phyloP scores from a whole-genome alignment of 805 yeast genomes.

The Candida saitoana region DNA sequence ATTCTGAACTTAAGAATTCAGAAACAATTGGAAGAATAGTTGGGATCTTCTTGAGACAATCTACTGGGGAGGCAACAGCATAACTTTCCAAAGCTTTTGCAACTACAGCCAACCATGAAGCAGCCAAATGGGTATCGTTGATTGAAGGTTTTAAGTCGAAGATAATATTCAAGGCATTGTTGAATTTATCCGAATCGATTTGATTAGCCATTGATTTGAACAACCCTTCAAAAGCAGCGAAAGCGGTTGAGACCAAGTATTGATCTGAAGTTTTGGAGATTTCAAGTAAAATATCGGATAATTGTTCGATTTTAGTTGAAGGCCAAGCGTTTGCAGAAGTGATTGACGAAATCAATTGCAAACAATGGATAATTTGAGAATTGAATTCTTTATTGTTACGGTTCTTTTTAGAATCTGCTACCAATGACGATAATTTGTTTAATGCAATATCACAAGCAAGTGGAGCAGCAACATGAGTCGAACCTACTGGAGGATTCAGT shows the following conservation, averaged over 20 bases:
- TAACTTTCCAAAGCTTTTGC: slow-evolving; percentile 65
- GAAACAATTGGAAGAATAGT: slow-evolving; percentile 45
- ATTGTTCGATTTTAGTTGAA: slow-evolving; percentile 53
- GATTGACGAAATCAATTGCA: slow-evolving; percentile 72
- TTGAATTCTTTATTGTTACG: slow-evolving; percentile 47
- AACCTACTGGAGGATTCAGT: slow-evolving; percentile 62
- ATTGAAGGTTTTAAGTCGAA: slow-evolving; percentile 76
- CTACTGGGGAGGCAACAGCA: slow-evolving; percentile 29
- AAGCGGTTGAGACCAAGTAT: slow-evolving; percentile 75
- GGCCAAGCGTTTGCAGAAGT: slow-evolving; percentile 85
- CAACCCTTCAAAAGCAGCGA: slow-evolving; percentile 77
- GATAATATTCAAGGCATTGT: slow-evolving; percentile 62
- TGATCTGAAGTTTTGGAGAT: slow-evolving; percentile 82
- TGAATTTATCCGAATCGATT: slow-evolving; percentile 60
- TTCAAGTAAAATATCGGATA: slow-evolving; percentile 73
- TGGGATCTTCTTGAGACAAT: slow-evolving; percentile 56
- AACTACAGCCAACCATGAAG: slow-evolving; percentile 92
- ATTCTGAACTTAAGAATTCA: slow-evolving; percentile 65
- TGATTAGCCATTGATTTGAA: slow-evolving; percentile 62
- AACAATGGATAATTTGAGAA: slow-evolving; percentile 63
- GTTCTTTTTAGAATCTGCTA: slow-evolving; percentile 29
- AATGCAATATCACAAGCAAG: slow-evolving; percentile 67
- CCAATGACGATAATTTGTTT: slow-evolving; percentile 45
- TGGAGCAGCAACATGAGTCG: slow-evolving; percentile 72
- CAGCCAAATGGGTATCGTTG: slow-evolving; percentile 81